Conservation (phyloP, 2,329 filamentous ascomycete species). For the Neocatenulostroma microsporum region DNA sequence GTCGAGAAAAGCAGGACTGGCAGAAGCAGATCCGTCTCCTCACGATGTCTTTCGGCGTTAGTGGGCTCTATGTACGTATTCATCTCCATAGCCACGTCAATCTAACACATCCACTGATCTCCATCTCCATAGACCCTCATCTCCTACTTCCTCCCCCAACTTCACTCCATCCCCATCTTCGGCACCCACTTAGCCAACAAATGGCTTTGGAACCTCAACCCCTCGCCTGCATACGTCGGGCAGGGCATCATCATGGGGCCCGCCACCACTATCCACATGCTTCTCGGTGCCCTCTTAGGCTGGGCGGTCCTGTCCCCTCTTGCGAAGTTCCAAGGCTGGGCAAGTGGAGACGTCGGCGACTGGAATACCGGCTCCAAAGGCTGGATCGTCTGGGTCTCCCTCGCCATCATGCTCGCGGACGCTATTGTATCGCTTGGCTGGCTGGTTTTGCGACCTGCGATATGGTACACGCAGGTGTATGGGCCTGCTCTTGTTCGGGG, state of each 20-base stretch:
- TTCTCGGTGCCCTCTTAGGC: conserved; percentile 77
- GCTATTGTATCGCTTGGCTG: conserved; percentile 81
- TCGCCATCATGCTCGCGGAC: conserved; percentile 95
- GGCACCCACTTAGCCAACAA: conserved; percentile 63
- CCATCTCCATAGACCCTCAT: conserved; percentile 54
- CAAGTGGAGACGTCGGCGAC: conserved; percentile 73
- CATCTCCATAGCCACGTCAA: background rate
- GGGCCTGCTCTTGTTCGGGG: conserved; percentile 26
- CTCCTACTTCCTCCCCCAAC: conserved; percentile 81
- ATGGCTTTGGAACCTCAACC: conserved; percentile 96
- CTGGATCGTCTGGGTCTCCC: conserved; percentile 95
- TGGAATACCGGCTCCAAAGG: conserved; percentile 94
- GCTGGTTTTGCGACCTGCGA: conserved; percentile 58
- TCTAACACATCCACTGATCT: background rate
- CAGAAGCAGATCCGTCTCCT: conserved; percentile 54
- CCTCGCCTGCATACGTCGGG: conserved; percentile 92
- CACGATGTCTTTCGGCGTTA: conserved; percentile 52
- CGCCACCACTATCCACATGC: conserved; percentile 90
- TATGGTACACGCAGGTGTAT: conserved; percentile 40
- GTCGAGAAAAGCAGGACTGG: conserved; percentile 53
- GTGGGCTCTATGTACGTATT: conserved; percentile 43
- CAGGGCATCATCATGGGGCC: conserved; percentile 99
- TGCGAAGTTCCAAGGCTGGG: conserved; percentile 81
- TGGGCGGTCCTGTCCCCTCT: conserved; percentile 88
- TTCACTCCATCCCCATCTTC: conserved; percentile 82